These are phyloP conservation scores for Zopfochytrium polystomum DNA, from an alignment of 371 early-diverging fungal species.

Conservation along the genomic window DNA sequence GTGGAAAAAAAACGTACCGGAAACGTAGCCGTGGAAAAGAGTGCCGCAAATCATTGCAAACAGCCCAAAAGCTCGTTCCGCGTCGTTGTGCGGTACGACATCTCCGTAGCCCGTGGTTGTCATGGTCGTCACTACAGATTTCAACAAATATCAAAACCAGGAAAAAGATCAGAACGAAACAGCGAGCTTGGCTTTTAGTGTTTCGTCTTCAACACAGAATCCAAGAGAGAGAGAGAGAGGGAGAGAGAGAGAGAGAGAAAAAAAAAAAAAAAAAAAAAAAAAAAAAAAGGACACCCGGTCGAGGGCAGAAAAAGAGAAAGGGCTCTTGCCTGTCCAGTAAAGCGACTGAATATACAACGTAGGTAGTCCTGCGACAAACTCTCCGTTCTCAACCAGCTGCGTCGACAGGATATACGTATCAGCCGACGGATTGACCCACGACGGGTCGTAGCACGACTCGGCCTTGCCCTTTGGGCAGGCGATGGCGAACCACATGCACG, in stretches of 20 bases:
- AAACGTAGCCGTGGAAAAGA: conserved; percentile 50
- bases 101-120: conserved; percentile 53
- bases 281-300: too few species aligned
- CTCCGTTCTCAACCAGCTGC: background rate
- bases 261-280: too few species aligned
- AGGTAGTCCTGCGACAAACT: too few species aligned
- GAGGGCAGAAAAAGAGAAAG: too few species aligned
- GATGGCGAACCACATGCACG: conserved; percentile 47
- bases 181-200: too few species aligned
- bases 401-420: background rate
- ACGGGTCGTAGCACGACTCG: background rate
- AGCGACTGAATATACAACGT: background rate
- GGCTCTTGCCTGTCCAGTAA: conserved; percentile 4
- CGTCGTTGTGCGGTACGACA: conserved; percentile 39
- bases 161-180: too few species aligned
- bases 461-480: conserved; percentile 32
- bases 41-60: conserved; percentile 41
- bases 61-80: conserved; percentile 42
- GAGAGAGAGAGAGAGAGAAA: too few species aligned
- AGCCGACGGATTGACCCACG: background rate
- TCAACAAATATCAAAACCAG: too few species aligned
- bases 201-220: too few species aligned
- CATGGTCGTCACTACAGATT: conserved; percentile 54
- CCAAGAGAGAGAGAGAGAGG: too few species aligned
- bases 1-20: conserved; percentile 28